These are phyloP conservation scores for Kuraishia piskuri DNA, from an alignment of 805 yeast species.

Conservation along the genomic window DNA sequence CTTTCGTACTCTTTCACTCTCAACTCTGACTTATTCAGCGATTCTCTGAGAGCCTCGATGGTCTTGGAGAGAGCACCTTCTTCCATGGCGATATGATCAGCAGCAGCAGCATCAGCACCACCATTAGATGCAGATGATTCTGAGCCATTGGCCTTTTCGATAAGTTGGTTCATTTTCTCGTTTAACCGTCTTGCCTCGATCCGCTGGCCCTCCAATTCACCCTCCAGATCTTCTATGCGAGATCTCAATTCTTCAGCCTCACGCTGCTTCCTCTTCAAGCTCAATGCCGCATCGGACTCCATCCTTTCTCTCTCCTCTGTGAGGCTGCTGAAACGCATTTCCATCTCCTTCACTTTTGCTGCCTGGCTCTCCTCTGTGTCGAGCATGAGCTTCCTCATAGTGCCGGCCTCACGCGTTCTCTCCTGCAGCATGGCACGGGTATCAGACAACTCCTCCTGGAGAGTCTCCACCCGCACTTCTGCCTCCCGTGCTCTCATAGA, in stretches of 20 bases:
- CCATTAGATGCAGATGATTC: neutral
- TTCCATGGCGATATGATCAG: constrained; percentile 3
- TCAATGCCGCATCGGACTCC: constrained; percentile 42
- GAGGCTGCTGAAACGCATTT: constrained; percentile 37
- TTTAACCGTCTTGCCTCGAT: neutral
- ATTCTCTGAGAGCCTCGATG: constrained; percentile 37
- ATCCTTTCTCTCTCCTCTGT: constrained; percentile 54
- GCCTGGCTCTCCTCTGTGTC: constrained; percentile 60
- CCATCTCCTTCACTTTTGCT: constrained; percentile 43
- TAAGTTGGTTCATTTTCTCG: constrained; percentile 20
- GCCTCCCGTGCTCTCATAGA: constrained; percentile 60
- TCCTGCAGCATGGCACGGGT: constrained; percentile 67
- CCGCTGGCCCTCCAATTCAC: constrained; percentile 9
- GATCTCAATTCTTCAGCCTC: constrained; percentile 58
- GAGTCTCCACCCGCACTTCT: constrained; percentile 45
- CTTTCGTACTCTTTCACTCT: constrained; percentile 49
- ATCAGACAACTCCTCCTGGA: constrained; percentile 81
- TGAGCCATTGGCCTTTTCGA: neutral
- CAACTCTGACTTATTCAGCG: constrained; percentile 41
- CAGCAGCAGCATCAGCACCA: neutral
- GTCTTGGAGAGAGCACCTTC: constrained; percentile 8
- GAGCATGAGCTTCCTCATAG: constrained; percentile 57
- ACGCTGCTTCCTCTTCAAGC: constrained; percentile 46
- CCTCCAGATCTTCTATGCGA: constrained; percentile 28
- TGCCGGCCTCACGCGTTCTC: constrained; percentile 67